Evolutionary conservation across 108 stramenopile genomes (phyloP), one percentile per base, ranked within the genome.

Genomic region (Epipyxis sp.): DNA sequence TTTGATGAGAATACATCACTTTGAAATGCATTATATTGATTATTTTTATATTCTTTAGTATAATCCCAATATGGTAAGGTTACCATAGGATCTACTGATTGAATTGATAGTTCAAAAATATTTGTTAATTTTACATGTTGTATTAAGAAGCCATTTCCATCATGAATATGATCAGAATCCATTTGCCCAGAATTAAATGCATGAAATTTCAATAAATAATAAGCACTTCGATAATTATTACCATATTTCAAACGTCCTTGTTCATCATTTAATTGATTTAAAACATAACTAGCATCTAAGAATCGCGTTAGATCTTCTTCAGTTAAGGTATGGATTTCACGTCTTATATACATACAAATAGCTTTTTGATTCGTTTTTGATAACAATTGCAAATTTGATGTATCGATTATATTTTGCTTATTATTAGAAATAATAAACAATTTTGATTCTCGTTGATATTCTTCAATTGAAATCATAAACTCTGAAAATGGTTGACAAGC

Each of bases 41-140:
- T n/a, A n/a, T n/a, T n/a, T n/a, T n/a, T n/a, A n/a, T n/a, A n/a
- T n/a, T 82, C 81, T 43, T 77, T 80, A 20, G 79, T 82, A 79
- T 65, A 82, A 76, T 82, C 81, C 81, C 81, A 82, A 79, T 80
- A 82, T n/a, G 79, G 81, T 27, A 82, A n/a, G 44, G 79, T 50
- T 42, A 79, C 25, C 40, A 34, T 42, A 41, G 81, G 81, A 76
- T 80, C 80, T 27, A 82, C 76, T 43, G 59, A 44, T 74, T 82
- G 77, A 32, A 82, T 42, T 71, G 74, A 77, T 25, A 37, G 37
- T 59, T 82, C 81, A 76, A 82, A 82, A 54, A 77, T 59, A 54
- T 76, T 77, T 6, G 79, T 82, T 58, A 82, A 43, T 61, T 57
- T 57, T 1, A 76, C 80, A 76, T 82, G 81, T 10, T 74, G 69